Conservation (phyloP, 1,284 basidiomycete species). For the Xerocomus amazonicus region DNA sequence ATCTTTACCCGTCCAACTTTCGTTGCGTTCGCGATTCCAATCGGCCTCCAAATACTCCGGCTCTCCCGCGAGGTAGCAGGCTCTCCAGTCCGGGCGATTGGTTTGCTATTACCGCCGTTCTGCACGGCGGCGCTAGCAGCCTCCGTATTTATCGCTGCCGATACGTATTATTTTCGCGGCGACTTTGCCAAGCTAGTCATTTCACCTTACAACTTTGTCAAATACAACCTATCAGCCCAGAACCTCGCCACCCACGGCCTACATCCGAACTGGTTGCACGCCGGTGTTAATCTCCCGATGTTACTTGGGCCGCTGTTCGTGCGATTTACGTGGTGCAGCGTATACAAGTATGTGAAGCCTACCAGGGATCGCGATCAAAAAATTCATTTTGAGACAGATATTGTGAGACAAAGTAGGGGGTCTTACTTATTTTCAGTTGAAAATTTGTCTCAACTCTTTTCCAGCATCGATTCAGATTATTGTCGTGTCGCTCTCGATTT, state of each 20-base stretch:
- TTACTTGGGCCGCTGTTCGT: conserved; percentile 36
- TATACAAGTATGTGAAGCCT: conserved; percentile 6
- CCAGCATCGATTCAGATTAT: conserved; percentile 33
- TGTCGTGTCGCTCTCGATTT: conserved; percentile 27
- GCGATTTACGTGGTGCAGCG: conserved; percentile 15
- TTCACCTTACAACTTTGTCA: conserved; percentile 39
- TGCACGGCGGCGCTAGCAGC: conserved; percentile 18
- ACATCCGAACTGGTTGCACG: conserved; percentile 41
- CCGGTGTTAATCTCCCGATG: conserved; percentile 39
- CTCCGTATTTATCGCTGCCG: conserved; percentile 23
- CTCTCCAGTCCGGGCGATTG: conserved; percentile 11
- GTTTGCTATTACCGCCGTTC: conserved; percentile 17
- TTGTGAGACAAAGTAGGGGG: conserved; percentile 23
- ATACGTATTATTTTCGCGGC: conserved; percentile 35
- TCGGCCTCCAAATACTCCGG: conserved; percentile 26
- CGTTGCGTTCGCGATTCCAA: conserved; percentile 33
- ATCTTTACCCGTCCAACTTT: conserved; percentile 39
- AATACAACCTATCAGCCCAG: conserved; percentile 36
- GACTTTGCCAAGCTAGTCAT: conserved; percentile 22
- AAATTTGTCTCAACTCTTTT: conserved; percentile 6
- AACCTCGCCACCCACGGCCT: conserved; percentile 40
- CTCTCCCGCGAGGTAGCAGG: conserved; percentile 9
- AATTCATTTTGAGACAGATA: conserved; percentile 11
- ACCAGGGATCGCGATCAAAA: conserved; percentile 2
- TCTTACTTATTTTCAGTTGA: background rate